Conservation (phyloP, 371 early-diverging fungal genomes). For the Mortierella sp. region DNA sequence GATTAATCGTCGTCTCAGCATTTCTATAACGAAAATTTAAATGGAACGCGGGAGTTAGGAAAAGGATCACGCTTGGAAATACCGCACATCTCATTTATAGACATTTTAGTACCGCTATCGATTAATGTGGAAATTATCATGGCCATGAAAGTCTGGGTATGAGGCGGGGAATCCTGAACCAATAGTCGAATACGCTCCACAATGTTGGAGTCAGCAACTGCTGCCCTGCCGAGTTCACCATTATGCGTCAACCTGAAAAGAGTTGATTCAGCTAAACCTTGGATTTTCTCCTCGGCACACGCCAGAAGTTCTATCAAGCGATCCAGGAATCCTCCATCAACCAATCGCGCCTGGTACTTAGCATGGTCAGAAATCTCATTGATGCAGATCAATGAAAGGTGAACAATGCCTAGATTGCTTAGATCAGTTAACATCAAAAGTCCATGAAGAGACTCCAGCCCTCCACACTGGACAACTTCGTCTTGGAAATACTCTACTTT, state of each 20-base stretch:
- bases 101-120: not conserved
- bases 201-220: not conserved
- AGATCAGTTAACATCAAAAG: not conserved
- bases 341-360: not conserved
- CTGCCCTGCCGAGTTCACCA: not conserved
- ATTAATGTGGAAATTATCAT: not conserved
- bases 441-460: not conserved
- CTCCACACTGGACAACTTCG: not conserved
- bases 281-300: not conserved
- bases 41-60: no score
- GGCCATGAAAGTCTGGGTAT: not conserved
- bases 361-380: not conserved
- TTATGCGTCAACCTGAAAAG: not conserved
- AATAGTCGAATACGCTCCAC: not conserved
- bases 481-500: not conserved
- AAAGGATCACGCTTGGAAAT: not conserved
- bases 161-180: not conserved
- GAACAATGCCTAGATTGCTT: not conserved
- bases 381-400: not conserved
- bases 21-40: not conserved
- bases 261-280: not conserved
- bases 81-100: not conserved
- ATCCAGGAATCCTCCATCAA: not conserved
- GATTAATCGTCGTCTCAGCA: not conserved
- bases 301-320: not conserved